Evolutionary conservation across 176 grass and related monocot genomes (phyloP), one percentile per base, ranked within the genome.

Genomic region (Rhynchospora breviuscula): DNA sequence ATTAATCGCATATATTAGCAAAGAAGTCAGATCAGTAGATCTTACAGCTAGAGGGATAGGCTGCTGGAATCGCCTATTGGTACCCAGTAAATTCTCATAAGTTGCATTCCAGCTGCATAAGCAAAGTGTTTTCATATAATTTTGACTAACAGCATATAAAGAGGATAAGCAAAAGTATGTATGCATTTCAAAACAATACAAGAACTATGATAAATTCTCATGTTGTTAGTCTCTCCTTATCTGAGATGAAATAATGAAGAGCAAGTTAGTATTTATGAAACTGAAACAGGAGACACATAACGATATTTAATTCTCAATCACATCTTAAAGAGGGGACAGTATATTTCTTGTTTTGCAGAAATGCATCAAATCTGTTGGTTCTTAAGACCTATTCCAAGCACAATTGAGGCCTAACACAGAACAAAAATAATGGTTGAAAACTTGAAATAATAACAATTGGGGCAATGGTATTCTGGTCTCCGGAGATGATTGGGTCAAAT

Each of bases 11-110:
- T 63, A 8, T 81, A 47, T 49, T 67, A 66, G 63, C 49, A 19
- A 9, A 59, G 25, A 56, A 75, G 22, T 2, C 60, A 60, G 31
- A 52, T 43, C 52, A 59, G 48, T 35, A 59, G 17, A 85, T 75
- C 83, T 85, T 95, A 99, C 96, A 88, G 83, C 80, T 84, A 95
- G 83, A 85, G 93, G 89, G 54, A 99, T 95, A 12, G 88, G 83
- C 18, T 86, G 93, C 46, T 88, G 40, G 80, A 99, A 99, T 84
- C 82, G 65, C 86, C 94, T 95, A 45, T 92, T 89, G 85, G 86
- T 99, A 63, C 96, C 96, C 10, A 99, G 91, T 45, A 99, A 78
- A 86, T 87, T 92, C 52, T 95, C 93, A 73, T 95, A 95, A 33
- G 93, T 99, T 59, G 93, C 91, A 85, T 93, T 93, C 90, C 85